Percentiles rank a stretch among this genome's conserved stretches.
These are phyloP conservation scores for Saccharum hybrid DNA, from an alignment of 202 grass and related monocot species.

Conservation along the genomic window DNA sequence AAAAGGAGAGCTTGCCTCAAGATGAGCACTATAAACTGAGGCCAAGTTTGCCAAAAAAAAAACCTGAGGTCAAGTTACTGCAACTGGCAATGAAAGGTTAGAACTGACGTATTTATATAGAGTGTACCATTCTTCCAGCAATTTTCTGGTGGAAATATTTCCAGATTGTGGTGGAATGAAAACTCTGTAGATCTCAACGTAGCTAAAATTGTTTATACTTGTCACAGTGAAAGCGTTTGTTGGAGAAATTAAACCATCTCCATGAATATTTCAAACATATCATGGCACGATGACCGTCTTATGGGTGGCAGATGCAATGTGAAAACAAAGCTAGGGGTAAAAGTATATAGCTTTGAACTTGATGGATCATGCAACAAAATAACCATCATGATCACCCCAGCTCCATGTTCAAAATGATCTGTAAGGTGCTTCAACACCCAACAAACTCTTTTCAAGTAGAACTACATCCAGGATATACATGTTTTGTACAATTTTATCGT, in stretches of 20 bases:
- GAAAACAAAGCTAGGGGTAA: background rate
- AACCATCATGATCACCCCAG: background rate
- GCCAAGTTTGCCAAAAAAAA: too few species aligned
- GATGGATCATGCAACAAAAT: background rate
- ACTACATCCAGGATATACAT: constrained; percentile 49
- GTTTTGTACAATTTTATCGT: constrained; percentile 50
- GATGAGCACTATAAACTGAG: too few species aligned
- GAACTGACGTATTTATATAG: too few species aligned
- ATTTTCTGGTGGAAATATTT: background rate
- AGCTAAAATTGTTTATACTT: background rate
- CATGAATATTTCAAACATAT: background rate
- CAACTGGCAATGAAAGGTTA: too few species aligned
- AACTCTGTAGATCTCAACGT: too few species aligned
- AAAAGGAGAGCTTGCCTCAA: too few species aligned
- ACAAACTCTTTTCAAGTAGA: constrained; percentile 12
- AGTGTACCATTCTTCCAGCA: background rate
- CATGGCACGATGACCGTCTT: rapidly evolving
- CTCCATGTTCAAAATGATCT: background rate
- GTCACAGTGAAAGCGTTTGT: background rate
- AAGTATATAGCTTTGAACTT: background rate
- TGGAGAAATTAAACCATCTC: background rate
- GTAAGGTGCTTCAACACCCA: background rate
- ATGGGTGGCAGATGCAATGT: background rate
- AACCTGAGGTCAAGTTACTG: background rate
- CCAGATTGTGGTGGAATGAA: background rate